Base-by-base conservation (phyloP, 1,284 basidiomycete species). In the Farysia itapuensis region DNA sequence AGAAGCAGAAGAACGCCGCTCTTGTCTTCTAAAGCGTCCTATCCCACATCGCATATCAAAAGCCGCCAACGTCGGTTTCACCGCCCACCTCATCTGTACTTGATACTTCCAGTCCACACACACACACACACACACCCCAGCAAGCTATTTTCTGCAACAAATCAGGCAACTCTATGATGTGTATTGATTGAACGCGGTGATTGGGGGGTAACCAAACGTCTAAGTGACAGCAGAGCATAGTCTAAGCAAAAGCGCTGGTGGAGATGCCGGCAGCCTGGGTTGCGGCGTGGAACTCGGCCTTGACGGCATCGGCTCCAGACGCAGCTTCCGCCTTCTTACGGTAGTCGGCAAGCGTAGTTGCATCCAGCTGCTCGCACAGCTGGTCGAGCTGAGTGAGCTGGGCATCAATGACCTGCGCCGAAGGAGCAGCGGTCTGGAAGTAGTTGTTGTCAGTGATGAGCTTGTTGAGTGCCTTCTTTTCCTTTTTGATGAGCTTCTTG, bases 1-100 rank as follows among this genome's bases (percentile, higher is more conserved):
- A 96, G 86, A 97, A 97, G 89, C 93, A 91, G 77, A 91, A 94
- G 85, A 90, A 91, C 81, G 89, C 89, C 75, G 90, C 89, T 56
- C 87, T 92, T 73, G 85, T 84, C 78, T 92, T 91, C 85, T 77
- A 74, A 70, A 49, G 40, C 39, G 15, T 28, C 19, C 12, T 16
- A 11, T 37, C n/a, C n/a, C n/a, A n/a, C n/a, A n/a, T n/a, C n/a
- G n/a, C n/a, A n/a, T n/a, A n/a, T n/a, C n/a, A n/a, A n/a, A n/a
- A n/a, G n/a, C n/a, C n/a, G n/a, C n/a, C n/a, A n/a, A n/a, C n/a
- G n/a, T n/a, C n/a, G n/a, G n/a, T n/a, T n/a, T n/a, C n/a, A n/a
- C n/a, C n/a, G n/a, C n/a, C n/a, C n/a, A n/a, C n/a, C n/a, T n/a
- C n/a, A n/a, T n/a, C n/a, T n/a, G n/a, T n/a, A n/a, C n/a, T n/a